Percentiles rank a stretch among this genome's conserved stretches.
phyloP scores from a whole-genome alignment of 148 eudicot genomes.

The Spergularia bocconei region DNA sequence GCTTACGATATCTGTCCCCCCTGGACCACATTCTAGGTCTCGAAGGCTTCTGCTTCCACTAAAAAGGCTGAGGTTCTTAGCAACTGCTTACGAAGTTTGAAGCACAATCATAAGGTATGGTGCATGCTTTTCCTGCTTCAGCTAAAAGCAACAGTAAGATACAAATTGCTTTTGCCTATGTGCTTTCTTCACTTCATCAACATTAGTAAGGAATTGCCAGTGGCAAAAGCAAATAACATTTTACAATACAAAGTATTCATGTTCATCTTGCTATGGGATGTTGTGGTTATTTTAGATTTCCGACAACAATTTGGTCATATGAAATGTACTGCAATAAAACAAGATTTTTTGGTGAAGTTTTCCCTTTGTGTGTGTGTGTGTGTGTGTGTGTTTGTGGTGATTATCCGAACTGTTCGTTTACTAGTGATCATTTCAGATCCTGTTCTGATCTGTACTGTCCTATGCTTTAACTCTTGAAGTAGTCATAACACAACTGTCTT shows the following conservation, averaged over 20 bases:
- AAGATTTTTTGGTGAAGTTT: too few relatives aligned
- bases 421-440: neutral
- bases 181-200: neutral
- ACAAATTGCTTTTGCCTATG: neutral
- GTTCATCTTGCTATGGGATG: too few relatives aligned
- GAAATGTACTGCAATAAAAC: too few relatives aligned
- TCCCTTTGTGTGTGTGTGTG: too few relatives aligned
- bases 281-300: too few relatives aligned
- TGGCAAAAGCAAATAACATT: too few relatives aligned
- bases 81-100: slow-evolving; percentile 67
- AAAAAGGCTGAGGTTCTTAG: slow-evolving; percentile 48
- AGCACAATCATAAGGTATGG: slow-evolving; percentile 61
- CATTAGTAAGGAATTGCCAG: neutral
- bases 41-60: slow-evolving; percentile 22
- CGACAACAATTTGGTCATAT: too few relatives aligned
- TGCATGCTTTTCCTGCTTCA: neutral
- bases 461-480: neutral
- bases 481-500: neutral
- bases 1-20: neutral
- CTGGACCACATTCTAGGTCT: slow-evolving; percentile 16
- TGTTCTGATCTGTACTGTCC: neutral
- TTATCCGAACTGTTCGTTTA: neutral
- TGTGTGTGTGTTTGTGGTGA: too few relatives aligned
- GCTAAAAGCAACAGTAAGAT: slow-evolving; percentile 4
- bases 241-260: too few relatives aligned